phyloP scores from a whole-genome alignment of 176 grass and related monocot genomes.

The Olyra latifolia region DNA sequence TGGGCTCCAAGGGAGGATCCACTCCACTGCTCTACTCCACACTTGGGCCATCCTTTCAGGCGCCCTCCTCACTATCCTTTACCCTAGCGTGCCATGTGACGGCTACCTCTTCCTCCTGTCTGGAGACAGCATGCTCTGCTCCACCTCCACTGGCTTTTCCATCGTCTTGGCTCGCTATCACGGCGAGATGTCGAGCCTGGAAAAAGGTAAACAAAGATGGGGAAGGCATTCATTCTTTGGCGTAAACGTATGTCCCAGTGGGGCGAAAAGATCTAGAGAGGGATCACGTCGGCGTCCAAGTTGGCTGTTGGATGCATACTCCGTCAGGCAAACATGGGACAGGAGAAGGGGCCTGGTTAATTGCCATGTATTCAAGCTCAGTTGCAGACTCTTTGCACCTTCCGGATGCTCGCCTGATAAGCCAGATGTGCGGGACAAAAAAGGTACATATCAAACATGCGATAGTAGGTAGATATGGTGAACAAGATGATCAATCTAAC shows the following conservation, averaged over 20 bases:
- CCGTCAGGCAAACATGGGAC: too few species aligned
- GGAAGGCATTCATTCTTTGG: conserved; percentile 3
- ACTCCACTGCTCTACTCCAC: too few species aligned
- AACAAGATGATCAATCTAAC: background rate
- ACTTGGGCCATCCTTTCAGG: too few species aligned
- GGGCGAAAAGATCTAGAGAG: background rate
- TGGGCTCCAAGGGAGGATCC: too few species aligned
- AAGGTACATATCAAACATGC: too few species aligned
- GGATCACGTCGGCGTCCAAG: background rate
- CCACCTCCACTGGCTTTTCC: background rate
- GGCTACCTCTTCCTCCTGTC: background rate
- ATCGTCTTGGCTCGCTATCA: background rate
- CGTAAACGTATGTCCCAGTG: background rate
- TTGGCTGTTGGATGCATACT: background rate
- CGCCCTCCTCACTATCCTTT: too few species aligned
- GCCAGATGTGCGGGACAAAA: too few species aligned
- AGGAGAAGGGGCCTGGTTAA: too few species aligned
- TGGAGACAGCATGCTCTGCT: background rate
- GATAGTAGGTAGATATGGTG: too few species aligned
- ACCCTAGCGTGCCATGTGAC: conserved; percentile 42
- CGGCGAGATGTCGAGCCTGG: conserved; percentile 24
- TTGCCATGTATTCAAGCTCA: too few species aligned
- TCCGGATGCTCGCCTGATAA: too few species aligned
- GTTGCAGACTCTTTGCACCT: too few species aligned
- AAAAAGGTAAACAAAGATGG: conserved; percentile 18